A percentile compares a stretch with the other conserved stretches of the same genome.
phyloP scores from a whole-genome alignment of 2,329 filamentous ascomycete genomes.

The Penicillium sp. region DNA sequence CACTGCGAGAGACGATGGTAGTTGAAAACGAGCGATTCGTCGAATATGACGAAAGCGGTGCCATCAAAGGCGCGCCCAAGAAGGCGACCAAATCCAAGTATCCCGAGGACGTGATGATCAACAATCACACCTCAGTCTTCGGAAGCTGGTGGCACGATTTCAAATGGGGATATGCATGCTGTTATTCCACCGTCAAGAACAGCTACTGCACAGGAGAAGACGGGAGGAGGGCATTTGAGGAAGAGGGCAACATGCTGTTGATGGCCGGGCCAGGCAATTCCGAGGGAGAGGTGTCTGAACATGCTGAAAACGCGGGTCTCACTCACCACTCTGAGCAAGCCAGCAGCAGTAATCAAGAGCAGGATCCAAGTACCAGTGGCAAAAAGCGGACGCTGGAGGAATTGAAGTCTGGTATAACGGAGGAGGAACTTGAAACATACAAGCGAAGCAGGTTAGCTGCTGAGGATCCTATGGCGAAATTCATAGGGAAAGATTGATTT shows the following conservation, averaged over 20 bases:
- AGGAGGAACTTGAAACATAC: conserved; percentile 85
- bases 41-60: conserved; percentile 88
- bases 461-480: conserved; percentile 83
- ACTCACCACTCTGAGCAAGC: conserved; percentile 28
- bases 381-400: conserved; percentile 77
- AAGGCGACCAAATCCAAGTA: conserved; percentile 85
- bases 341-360: conserved; percentile 32
- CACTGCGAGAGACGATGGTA: conserved; percentile 65
- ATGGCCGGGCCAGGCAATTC: conserved; percentile 36
- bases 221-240: conserved; percentile 76
- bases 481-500: conserved; percentile 66
- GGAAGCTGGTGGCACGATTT: conserved; percentile 97
- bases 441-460: conserved; percentile 70
- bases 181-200: conserved; percentile 90
- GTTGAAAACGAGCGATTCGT: conserved; percentile 82
- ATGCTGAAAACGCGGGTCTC: conserved; percentile 19
- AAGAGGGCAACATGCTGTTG: conserved; percentile 63
- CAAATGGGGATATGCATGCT: conserved; percentile 94
- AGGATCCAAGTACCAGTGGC: conserved; percentile 32
- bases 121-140: conserved; percentile 92
- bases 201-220: conserved; percentile 95
- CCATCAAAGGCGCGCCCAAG: conserved; percentile 83
- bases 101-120: conserved; percentile 77
- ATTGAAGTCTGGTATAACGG: conserved; percentile 72
- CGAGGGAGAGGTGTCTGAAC: conserved; percentile 7